Evolutionary conservation across 2,329 filamentous ascomycete species (phyloP), one percentile per base, ranked within the genome.

Genomic region (Teratosphaeria zuluensis): DNA sequence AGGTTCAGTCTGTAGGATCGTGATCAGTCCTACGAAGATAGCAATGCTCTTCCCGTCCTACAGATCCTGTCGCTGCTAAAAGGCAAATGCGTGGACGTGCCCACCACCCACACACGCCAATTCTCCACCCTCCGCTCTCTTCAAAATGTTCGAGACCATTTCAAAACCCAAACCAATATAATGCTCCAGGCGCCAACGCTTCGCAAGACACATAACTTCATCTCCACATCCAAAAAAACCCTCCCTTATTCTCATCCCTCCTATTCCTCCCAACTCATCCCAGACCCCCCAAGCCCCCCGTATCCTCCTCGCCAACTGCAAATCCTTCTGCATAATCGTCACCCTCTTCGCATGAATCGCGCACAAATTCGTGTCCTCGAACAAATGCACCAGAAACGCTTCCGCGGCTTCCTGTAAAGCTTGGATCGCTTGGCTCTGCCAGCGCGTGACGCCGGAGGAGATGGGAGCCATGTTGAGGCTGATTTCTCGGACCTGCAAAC

Each of bases 291-390:
- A 78, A 8, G 74, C 92, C 68, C 94, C 94, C 72, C 94, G 90
- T 74, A 99, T 90, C 73, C 94, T 89, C 69, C 94, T 89, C 72
- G 92, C 92, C 55, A 97, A 86, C 80, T 97, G 92, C 75, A 97
- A 96, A 72, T 96, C 92, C 84, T 96, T 96, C 74, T 86, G 87
- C 79, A 92, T 92, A 79, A 97, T 97, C 73, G 92, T 97, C 74
- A 97, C 94, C 81, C 94, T 91, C 86, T 97, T 97, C 79, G 94
- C 92, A 80, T 97, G 94, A 77, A 97, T 96, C 73, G 94, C 92
- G 80, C 92, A 97, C 56, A 96, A 81, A 82, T 97, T 97, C 80
- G 92, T 96, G 76, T 97, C 92, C 79, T 97, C 92, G 71, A 97
- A 97, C 66, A 97, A 87, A 52, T 92, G 95, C 78, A 97, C 92